These are phyloP conservation scores for Xylariaceae sp. DNA, from an alignment of 2,329 filamentous ascomycete species.

Conservation along the genomic window DNA sequence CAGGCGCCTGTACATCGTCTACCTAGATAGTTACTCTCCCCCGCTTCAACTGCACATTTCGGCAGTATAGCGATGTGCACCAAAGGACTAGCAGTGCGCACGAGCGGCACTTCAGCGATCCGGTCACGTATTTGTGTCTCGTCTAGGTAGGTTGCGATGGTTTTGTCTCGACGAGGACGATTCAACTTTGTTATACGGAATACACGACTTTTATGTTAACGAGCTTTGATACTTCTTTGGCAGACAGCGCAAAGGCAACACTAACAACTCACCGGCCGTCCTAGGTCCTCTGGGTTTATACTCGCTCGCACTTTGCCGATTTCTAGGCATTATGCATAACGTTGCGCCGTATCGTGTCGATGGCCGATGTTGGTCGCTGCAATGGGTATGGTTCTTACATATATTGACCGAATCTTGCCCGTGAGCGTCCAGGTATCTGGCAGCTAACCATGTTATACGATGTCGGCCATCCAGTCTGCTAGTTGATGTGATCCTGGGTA, in stretches of 20 bases:
- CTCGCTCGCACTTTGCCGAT: background rate
- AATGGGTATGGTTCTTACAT: background rate
- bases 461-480: background rate
- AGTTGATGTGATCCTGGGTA: background rate
- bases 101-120: too few relatives aligned
- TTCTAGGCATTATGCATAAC: background rate
- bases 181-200: too few relatives aligned
- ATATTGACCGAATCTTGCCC: conserved; percentile 13
- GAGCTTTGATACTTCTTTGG: too few relatives aligned
- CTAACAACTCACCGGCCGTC: background rate
- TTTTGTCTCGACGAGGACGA: too few relatives aligned
- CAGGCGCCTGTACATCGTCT: background rate
- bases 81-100: too few relatives aligned
- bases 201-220: too few relatives aligned
- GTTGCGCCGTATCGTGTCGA: background rate
- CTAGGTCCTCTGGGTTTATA: background rate
- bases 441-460: conserved; percentile 3
- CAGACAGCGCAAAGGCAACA: too few relatives aligned
- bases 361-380: background rate
- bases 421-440: conserved; percentile 12
- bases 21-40: background rate
- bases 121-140: too few relatives aligned
- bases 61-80: background rate
- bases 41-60: background rate
- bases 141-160: too few relatives aligned